These are phyloP conservation scores for Leishmania major DNA, from an alignment of 208 protist genomes.

Conservation along the genomic window DNA sequence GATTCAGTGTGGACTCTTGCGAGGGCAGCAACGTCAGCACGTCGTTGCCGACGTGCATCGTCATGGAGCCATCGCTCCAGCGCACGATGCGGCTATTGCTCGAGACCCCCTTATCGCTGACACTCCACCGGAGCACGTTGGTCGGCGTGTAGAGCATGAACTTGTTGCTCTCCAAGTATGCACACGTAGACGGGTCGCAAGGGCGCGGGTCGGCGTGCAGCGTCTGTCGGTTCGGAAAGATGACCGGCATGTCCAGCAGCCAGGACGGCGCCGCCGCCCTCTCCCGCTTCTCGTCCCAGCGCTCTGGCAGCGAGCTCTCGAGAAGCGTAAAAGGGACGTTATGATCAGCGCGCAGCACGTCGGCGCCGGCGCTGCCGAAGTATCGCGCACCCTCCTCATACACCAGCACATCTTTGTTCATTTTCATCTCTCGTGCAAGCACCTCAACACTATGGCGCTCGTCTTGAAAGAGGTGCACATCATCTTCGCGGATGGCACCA, in stretches of 20 bases:
- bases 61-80: constrained; percentile 84
- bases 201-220: constrained; percentile 84
- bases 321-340: constrained; percentile 55
- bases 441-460: constrained; percentile 20
- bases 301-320: constrained; percentile 35
- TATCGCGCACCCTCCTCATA: constrained; percentile 50
- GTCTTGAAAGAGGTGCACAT: constrained; percentile 42
- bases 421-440: constrained; percentile 30
- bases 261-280: constrained; percentile 34
- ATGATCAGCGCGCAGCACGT: constrained; percentile 36
- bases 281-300: constrained; percentile 11
- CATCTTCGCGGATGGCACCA: constrained; percentile 39
- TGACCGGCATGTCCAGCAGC: constrained; percentile 86
- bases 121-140: constrained; percentile 81
- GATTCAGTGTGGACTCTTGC: constrained; percentile 51
- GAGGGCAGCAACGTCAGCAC: constrained; percentile 54
- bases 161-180: constrained; percentile 63
- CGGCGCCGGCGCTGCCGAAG: constrained; percentile 56
- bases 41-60: constrained; percentile 84
- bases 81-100: constrained; percentile 84
- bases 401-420: constrained; percentile 40
- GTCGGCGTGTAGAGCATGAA: constrained; percentile 80
- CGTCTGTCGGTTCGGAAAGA: constrained; percentile 79
- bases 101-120: constrained; percentile 13
- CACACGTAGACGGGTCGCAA: constrained; percentile 55